phyloP scores from a whole-genome alignment of 306 rosid genomes.

The Alnus rubra region DNA sequence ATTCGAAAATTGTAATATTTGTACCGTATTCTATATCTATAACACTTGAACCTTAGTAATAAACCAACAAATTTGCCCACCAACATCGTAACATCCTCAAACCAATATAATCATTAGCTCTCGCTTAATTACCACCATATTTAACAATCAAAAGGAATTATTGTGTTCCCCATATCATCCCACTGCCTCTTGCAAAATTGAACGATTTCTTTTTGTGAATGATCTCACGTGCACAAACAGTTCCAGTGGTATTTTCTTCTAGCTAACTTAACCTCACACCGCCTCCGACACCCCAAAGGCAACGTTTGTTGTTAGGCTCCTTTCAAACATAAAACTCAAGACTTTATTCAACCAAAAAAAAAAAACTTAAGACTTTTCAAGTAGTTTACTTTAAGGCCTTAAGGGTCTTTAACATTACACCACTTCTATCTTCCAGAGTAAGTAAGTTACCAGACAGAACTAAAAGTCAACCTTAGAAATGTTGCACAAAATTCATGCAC shows the following conservation, averaged over 20 bases:
- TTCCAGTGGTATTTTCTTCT: neutral
- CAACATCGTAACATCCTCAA: neutral
- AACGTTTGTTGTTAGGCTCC: neutral
- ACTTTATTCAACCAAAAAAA: no score
- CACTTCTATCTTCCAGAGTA: neutral
- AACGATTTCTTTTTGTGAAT: neutral
- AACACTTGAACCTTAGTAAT: neutral
- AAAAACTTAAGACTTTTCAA: neutral
- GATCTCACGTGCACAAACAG: neutral
- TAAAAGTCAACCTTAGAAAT: conserved; percentile 23
- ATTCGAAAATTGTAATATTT: neutral
- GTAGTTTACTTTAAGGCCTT: neutral
- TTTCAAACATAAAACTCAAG: neutral
- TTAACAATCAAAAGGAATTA: neutral
- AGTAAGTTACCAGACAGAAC: neutral
- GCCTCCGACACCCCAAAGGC: neutral
- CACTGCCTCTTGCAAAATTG: neutral
- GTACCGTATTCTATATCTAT: neutral
- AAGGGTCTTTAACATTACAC: neutral
- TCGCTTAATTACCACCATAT: neutral
- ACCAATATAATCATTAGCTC: neutral
- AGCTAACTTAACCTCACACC: neutral
- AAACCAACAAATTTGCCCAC: neutral
- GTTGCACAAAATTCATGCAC: neutral
- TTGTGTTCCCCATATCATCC: neutral